Conservation (phyloP, 169 alveolate species). For the Cryptosporidium ryanae region DNA sequence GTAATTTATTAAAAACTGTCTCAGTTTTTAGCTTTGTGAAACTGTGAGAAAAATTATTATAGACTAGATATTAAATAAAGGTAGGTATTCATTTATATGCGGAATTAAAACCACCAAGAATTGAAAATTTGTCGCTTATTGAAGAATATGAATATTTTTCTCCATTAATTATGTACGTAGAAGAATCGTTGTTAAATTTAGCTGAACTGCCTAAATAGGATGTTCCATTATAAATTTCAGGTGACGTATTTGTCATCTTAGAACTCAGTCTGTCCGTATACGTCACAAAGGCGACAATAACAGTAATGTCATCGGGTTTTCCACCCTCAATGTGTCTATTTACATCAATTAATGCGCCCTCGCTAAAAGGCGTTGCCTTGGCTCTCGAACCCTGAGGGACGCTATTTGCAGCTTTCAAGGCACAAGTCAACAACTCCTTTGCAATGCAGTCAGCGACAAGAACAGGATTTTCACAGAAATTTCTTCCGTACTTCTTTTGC, state of each 20-base stretch:
- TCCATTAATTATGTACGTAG: constrained; percentile 68
- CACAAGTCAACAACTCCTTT: constrained; percentile 34
- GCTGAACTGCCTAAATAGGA: constrained; percentile 68
- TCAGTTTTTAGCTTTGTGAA: too few relatives aligned
- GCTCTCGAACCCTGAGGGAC: constrained; percentile 61
- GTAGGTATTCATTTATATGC: too few relatives aligned
- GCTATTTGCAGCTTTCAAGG: constrained; percentile 62
- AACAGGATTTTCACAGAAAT: constrained; percentile 33
- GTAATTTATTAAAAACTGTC: too few relatives aligned
- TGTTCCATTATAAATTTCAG: constrained; percentile 57
- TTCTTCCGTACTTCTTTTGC: constrained; percentile 18
- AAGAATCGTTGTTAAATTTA: constrained; percentile 59
- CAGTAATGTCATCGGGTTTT: constrained; percentile 83
- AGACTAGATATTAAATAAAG: too few relatives aligned
- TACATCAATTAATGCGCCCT: constrained; percentile 77
- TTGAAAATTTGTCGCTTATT: constrained; percentile 48
- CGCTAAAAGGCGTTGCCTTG: constrained; percentile 77
- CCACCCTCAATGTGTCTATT: constrained; percentile 80
- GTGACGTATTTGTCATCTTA: constrained; percentile 40
- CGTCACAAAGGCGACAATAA: constrained; percentile 78
- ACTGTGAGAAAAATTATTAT: too few relatives aligned
- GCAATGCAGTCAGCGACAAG: constrained; percentile 60
- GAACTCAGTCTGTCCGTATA: constrained; percentile 20
- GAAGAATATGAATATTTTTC: constrained; percentile 62
- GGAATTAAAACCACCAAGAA: constrained; percentile 33